Conservation (phyloP, 2,329 filamentous ascomycete genomes). For the Penicillium olsonii region DNA sequence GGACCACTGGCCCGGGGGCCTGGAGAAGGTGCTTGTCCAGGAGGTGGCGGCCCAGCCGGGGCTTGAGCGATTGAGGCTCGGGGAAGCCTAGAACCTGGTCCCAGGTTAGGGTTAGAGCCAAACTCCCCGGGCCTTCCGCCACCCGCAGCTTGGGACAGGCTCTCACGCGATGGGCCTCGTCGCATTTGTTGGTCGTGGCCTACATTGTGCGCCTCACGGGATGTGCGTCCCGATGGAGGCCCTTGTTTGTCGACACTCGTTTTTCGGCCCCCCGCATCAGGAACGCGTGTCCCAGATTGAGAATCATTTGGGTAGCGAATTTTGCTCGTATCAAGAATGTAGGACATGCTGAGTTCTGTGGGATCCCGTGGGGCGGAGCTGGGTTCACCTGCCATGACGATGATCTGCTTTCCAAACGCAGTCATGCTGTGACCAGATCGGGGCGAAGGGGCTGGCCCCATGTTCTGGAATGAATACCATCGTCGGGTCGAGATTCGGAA, state of each 20-base stretch:
- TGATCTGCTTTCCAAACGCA: conserved; percentile 84
- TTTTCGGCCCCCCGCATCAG: conserved; percentile 44
- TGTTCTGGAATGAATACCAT: conserved; percentile 99
- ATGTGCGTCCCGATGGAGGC: conserved; percentile 42
- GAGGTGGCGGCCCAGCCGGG: conserved; percentile 64
- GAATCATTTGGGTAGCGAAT: conserved; percentile 90
- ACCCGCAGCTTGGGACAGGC: conserved; percentile 31
- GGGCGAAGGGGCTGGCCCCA: conserved; percentile 92
- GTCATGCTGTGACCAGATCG: conserved; percentile 98
- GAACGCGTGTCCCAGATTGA: conserved; percentile 44
- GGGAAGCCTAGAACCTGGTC: conserved; percentile 59
- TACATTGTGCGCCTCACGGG: conserved; percentile 44
- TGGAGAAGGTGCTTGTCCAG: conserved; percentile 64
- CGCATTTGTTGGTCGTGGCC: conserved; percentile 37
- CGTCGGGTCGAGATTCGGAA: conserved; percentile 78
- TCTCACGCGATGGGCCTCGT: conserved; percentile 48
- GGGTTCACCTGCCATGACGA: conserved; percentile 91
- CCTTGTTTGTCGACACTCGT: conserved; percentile 47
- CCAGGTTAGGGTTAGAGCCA: conserved; percentile 32
- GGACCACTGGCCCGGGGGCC: conserved; percentile 53
- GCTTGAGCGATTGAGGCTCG: conserved; percentile 61
- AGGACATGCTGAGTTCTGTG: conserved; percentile 83
- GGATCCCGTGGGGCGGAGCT: conserved; percentile 80
- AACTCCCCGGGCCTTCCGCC: conserved; percentile 30
- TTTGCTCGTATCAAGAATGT: conserved; percentile 91